Evolutionary conservation across 768 basidiomycete species (phyloP), one percentile per base, ranked within the genome.

Genomic region (Termitomyces eurrhizus): DNA sequence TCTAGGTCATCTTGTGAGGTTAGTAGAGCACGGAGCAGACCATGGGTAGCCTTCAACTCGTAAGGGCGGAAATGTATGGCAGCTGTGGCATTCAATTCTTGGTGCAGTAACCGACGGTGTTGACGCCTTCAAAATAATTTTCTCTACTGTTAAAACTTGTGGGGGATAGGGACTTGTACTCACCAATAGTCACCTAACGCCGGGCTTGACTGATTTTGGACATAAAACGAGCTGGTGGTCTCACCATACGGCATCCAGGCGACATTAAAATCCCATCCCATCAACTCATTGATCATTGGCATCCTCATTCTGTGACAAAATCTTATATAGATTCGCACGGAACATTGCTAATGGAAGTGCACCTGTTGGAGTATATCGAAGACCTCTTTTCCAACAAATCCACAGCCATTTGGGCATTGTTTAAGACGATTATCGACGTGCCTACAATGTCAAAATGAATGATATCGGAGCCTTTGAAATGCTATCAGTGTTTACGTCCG

Each of bases 301-400:
- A 67, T 13, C 35, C 63, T 61, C 7, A 14, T 7, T 18, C 56
- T 57, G 36, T 36, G 46, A 44, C 57, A 52, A 11, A 26, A 29
- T 7, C n/a, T 36, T 4, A 13, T 46, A 7, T 16, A 35, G 33
- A n/a, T 24, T n/a, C 2, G 44, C 18, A n/a, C 11, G 18, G 36
- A 11, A 16, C 6, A 49, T 7, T 4, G 36, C 1, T 29, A 6
- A 18, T 46, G 21, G 14, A 35, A 7, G 13, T 13, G 48, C 62
- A 49, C 56, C 56, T 57, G 46, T 16, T 63, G 11, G 63, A 70
- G 45, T 66, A 71, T 45, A 66, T 65, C 16, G 60, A 63, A 26
- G 66, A 69, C 55, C 70, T 62, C 54, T 58, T 66, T n/a, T 70
- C 68, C 16, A 72, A 56, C 18, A 74, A 60, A 16, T 72, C 70